Base-by-base conservation (phyloP, 768 basidiomycete species). In the Russula brevipes region DNA sequence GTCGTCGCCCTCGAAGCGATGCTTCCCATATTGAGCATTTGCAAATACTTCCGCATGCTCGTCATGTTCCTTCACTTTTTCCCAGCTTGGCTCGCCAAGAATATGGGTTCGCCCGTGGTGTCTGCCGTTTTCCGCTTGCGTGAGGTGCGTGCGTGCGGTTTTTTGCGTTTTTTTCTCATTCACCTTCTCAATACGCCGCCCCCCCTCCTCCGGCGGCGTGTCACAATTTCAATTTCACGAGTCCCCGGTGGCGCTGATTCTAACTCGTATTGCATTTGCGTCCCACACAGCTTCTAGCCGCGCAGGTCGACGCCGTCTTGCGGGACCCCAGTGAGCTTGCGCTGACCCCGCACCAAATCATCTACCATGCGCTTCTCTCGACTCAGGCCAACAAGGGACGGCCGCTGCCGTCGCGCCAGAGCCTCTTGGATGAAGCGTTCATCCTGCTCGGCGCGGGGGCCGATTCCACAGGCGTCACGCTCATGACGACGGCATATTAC, bases 391-490 rank as follows among this genome's bases (percentile, higher is more conserved):
- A 73, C 71, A 12, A 61, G 33, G 47, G 72, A 11, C 73, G 73
- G 42, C 73, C 75, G 14, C 55, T 75, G 35, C 65, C 45, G 30
- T 70, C 73, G 14, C 72, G 59, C 45, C 68, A 57, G 44, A 58
- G 66, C 17, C 61, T 74, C 11, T 7, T 66, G 11, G 69, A 73
- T 30, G 73, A 73, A 54, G 71, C 69, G 2, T n/a, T 31, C 39
- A 57, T 66, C 53, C 67, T 74, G 33, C 63, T 74, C 41, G 76
- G 76, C 47, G 80, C 80, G 6, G 80, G 80, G 7, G 76, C 75
- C 31, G 80, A 80, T 64, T 80, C 79, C 4, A 75, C 76, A 14
- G 79, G 75, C 16, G 77, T 79, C 60, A 70, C 75, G 1, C 75
- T 76, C 60, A 75, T 71, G 0, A 71, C 77, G 33, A 78, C 73